Conservation (phyloP, 192 early-diverging fungal genomes). For the Coemansia sp. region DNA sequence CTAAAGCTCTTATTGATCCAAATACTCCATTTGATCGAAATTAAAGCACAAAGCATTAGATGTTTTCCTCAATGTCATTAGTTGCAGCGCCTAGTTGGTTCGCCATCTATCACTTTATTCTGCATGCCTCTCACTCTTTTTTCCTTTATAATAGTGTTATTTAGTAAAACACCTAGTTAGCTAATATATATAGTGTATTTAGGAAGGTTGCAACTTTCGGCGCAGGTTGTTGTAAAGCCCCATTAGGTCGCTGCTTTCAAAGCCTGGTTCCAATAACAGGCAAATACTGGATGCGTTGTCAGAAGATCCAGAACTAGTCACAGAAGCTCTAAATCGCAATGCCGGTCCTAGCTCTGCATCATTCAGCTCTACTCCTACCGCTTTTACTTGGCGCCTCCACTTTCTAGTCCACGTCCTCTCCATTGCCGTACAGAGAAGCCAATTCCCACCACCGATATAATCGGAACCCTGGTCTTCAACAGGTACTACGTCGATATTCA, state of each 20-base stretch:
- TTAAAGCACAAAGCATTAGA: too few relatives aligned
- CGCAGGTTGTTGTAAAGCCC: slow-evolving; percentile 42
- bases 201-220: not conserved
- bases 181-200: not conserved
- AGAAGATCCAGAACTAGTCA: not conserved
- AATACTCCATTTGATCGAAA: too few relatives aligned
- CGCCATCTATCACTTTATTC: too few relatives aligned
- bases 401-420: slow-evolving; percentile 38
- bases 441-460: not conserved
- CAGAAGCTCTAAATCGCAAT: slow-evolving; percentile 43
- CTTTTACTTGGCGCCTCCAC: slow-evolving; percentile 20
- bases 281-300: not conserved
- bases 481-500: slow-evolving; percentile 2
- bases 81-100: too few relatives aligned
- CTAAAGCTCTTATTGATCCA: too few relatives aligned
- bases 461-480: not conserved
- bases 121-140: too few relatives aligned
- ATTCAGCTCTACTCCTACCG: not conserved
- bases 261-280: slow-evolving; percentile 23
- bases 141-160: not conserved
- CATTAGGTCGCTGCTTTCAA: slow-evolving; percentile 17
- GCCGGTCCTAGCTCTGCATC: not conserved
- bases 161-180: not conserved
- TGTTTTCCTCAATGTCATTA: too few relatives aligned
- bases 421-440: slow-evolving; percentile 8